Conservation (phyloP, 129 eudicot genomes). For the Tagetes patula region DNA sequence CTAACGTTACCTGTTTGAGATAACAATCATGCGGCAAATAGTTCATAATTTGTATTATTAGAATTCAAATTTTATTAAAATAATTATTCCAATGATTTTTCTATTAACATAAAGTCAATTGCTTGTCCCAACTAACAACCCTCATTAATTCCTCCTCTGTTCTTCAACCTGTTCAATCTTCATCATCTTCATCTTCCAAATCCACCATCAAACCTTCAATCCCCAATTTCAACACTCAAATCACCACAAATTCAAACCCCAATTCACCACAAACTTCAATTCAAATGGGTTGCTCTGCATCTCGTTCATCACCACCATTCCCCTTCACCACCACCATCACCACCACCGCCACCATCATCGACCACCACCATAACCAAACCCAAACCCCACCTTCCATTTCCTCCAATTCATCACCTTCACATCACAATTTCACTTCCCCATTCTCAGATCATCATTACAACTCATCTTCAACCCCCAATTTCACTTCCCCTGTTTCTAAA, state of each 20-base stretch:
- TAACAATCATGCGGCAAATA: too few relatives aligned
- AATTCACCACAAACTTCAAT: conserved; percentile 1
- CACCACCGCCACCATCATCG: conserved; percentile 25
- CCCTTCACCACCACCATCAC: conserved; percentile 38
- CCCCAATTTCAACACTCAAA: conserved; percentile 7
- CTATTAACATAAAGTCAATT: conserved; percentile 22
- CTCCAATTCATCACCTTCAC: conserved; percentile 47
- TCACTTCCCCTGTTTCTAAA: conserved; percentile 53
- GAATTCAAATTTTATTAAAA: too few relatives aligned
- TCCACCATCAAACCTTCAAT: conserved; percentile 12
- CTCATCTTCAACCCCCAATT: conserved; percentile 42
- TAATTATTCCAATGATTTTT: neutral
- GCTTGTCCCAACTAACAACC: conserved; percentile 38
- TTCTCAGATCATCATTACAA: conserved; percentile 38
- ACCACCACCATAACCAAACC: conserved; percentile 9
- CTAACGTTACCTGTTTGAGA: too few relatives aligned
- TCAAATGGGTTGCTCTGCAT: conserved; percentile 91
- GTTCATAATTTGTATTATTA: too few relatives aligned
- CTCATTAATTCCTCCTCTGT: conserved; percentile 22
- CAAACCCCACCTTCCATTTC: conserved; percentile 41
- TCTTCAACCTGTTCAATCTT: conserved; percentile 11
- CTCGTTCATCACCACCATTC: conserved; percentile 45
- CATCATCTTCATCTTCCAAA: conserved; percentile 20
- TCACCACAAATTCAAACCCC: neutral
- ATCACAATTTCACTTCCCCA: conserved; percentile 36